Percentiles rank a stretch among this genome's conserved stretches.
Evolutionary conservation across 1,284 basidiomycete species (phyloP).

Genomic region (Sanghuangporus sanghuang): DNA sequence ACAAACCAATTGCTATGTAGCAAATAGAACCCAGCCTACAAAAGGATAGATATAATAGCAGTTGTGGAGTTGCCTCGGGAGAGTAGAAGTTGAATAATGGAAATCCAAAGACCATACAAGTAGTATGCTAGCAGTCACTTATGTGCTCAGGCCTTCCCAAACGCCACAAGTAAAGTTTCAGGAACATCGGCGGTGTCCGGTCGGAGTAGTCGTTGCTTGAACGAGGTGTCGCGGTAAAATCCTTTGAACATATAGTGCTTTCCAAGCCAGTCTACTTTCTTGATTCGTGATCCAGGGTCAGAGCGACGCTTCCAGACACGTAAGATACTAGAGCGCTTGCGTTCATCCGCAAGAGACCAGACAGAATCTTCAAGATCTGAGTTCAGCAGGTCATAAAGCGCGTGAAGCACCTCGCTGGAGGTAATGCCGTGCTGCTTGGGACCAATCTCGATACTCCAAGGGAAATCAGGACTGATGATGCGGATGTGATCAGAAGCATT

Average conservation of each 20-base stretch:
- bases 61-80: too few species aligned
- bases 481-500: conserved; percentile 16
- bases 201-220: conserved; percentile 13
- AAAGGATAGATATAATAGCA: too few species aligned
- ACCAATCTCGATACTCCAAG: conserved; percentile 20
- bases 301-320: conserved; percentile 14
- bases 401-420: conserved; percentile 19
- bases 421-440: conserved; percentile 18
- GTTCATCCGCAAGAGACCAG: conserved; percentile 19
- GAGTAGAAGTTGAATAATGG: too few species aligned
- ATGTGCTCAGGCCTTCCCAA: conserved; percentile 11
- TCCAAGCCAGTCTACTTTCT: conserved; percentile 20
- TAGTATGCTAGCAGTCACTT: background rate
- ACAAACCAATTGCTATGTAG: too few species aligned
- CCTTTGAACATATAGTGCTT: conserved; percentile 22
- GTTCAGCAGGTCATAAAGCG: conserved; percentile 17
- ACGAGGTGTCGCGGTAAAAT: conserved; percentile 17
- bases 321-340: conserved; percentile 18
- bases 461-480: conserved; percentile 19
- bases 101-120: too few species aligned
- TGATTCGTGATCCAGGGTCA: conserved; percentile 10
- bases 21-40: too few species aligned
- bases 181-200: conserved; percentile 15
- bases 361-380: conserved; percentile 18
- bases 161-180: conserved; percentile 20